Base-by-base conservation (phyloP, 768 basidiomycete genomes). In the Leccinellum rugosiceps region DNA sequence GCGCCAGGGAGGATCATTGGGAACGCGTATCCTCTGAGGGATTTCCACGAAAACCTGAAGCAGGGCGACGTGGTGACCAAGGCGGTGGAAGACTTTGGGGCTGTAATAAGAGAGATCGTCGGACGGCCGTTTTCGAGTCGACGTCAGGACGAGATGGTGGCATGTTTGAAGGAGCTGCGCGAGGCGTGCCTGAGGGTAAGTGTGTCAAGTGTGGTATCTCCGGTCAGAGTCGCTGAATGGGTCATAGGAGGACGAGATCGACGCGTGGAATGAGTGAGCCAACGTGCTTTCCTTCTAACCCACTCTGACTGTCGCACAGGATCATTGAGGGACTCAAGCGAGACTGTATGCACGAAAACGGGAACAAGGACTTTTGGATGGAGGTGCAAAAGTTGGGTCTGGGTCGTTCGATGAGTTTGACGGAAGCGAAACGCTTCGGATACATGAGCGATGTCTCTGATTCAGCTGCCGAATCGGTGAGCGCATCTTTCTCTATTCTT, bases 61-160 rank as follows among this genome's bases (percentile, higher is more conserved):
- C 80, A 80, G 53, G 92, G 91, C 0, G 92, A 93, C 69, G 75
- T 93, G 19, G 90, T 94, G 38, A 83, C 81, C 14, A 93, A 95
- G 72, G 92, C 92, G 0, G 88, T 93, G 8, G 85, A 88, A 63
- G 94, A 94, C 70, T 72, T 95, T 48, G 83, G 79, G 13, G 78
- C 70, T 15, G 86, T 94, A 10, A 82, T 94, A 46, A 76, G 77
- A 57, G 88, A 92, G 67, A 80, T 93, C 44, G 78, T 89, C 10
- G 69, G 81, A 61, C 77, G 78, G 26, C 90, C 90, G 35, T 96
- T 95, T 73, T 81, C 89, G 41, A 75, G 72, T 35, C 79, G 84
- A 63, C 80, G 92, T 58, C 79, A 78, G 35, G 76, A 77, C 15
- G 88, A 93, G 70, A 80, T 94, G 75, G 48, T 92, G 26, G 83